Conservation (phyloP, 768 basidiomycete genomes). For the Clavaria fumosa region DNA sequence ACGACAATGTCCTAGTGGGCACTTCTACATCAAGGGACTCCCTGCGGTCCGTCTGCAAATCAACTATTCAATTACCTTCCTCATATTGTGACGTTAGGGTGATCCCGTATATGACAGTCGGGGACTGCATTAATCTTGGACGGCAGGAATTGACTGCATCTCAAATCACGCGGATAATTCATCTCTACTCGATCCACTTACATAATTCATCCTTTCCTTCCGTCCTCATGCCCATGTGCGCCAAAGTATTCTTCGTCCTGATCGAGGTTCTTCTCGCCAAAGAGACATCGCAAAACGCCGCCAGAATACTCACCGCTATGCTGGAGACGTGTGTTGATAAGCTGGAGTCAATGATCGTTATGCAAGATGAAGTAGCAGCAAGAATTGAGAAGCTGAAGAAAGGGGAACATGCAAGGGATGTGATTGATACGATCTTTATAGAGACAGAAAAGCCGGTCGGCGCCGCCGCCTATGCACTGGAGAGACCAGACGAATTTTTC, state of each 20-base stretch:
- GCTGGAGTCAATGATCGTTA: conserved; percentile 60
- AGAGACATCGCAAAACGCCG: conserved; percentile 52
- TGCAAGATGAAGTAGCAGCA: conserved; percentile 39
- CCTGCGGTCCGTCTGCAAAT: conserved; percentile 53
- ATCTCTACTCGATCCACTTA: conserved; percentile 74
- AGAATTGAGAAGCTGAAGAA: conserved; percentile 36
- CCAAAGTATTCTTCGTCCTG: conserved; percentile 84
- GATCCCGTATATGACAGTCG: conserved; percentile 73
- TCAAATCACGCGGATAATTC: conserved; percentile 65
- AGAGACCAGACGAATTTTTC: conserved; percentile 70
- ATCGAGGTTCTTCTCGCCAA: conserved; percentile 71
- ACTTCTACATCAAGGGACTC: conserved; percentile 73
- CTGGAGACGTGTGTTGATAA: conserved; percentile 77
- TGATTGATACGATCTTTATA: conserved; percentile 44
- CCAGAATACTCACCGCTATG: conserved; percentile 54
- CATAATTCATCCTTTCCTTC: conserved; percentile 76
- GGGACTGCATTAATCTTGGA: conserved; percentile 87
- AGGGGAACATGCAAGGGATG: conserved; percentile 23
- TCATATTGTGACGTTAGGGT: conserved; percentile 32
- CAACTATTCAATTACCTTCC: not conserved
- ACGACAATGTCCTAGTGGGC: conserved; percentile 83
- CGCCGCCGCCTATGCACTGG: conserved; percentile 59
- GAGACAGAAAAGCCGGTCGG: conserved; percentile 80
- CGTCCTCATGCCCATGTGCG: conserved; percentile 77
- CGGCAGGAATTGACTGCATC: conserved; percentile 62